phyloP scores from a whole-genome alignment of 148 eudicot species.

The Rhododendron henanense region DNA sequence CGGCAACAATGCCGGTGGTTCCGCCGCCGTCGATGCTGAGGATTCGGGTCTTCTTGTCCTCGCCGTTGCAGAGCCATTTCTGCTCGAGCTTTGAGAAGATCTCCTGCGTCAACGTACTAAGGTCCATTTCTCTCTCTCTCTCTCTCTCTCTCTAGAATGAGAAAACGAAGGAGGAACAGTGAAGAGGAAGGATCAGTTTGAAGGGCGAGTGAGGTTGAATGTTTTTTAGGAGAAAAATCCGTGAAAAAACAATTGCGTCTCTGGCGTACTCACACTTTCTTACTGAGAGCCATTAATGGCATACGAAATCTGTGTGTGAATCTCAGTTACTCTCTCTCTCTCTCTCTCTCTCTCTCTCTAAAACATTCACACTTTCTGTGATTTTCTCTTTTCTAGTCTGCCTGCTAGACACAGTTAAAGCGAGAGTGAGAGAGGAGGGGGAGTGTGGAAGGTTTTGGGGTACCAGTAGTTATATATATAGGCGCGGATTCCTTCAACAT shows the following conservation, averaged over 20 bases:
- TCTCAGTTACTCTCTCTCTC: background rate
- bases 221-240: background rate
- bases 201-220: background rate
- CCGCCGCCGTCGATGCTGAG: constrained; percentile 86
- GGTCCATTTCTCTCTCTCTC: constrained; percentile 40
- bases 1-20: constrained; percentile 52
- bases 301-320: background rate
- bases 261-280: constrained; percentile 11
- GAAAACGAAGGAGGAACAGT: background rate
- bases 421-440: background rate
- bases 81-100: constrained; percentile 60
- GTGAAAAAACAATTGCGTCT: constrained; percentile 6
- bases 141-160: background rate
- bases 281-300: constrained; percentile 24
- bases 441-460: background rate
- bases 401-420: background rate
- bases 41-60: constrained; percentile 41
- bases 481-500: background rate
- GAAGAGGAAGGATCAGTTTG: background rate
- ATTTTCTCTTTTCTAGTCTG: background rate
- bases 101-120: constrained; percentile 52
- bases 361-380: background rate
- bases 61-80: constrained; percentile 42
- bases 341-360: constrained; percentile 11
- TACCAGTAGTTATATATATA: background rate